These are phyloP conservation scores for Mariannaea elegans DNA, from an alignment of 2,329 filamentous ascomycete genomes.

Conservation along the genomic window DNA sequence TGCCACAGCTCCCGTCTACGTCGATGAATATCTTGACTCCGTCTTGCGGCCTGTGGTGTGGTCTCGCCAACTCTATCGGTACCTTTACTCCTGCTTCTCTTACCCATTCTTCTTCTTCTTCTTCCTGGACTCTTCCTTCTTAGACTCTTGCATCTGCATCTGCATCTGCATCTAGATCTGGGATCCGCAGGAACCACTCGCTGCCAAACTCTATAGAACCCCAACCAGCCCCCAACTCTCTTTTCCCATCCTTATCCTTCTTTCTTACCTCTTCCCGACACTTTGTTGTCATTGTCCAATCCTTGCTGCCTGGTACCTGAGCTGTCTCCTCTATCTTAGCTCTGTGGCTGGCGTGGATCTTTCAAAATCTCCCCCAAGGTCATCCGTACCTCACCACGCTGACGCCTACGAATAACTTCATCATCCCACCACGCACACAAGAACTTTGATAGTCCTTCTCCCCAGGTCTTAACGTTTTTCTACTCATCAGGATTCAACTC, in stretches of 20 bases:
- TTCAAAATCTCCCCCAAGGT: constrained; percentile 8
- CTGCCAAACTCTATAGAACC: constrained; percentile 21
- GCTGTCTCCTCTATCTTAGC: constrained; percentile 1
- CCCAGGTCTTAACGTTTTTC: too few relatives aligned
- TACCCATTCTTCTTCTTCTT: too few relatives aligned
- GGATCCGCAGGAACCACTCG: constrained; percentile 19
- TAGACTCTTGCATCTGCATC: not conserved
- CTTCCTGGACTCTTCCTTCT: not conserved
- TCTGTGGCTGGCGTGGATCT: constrained; percentile 9
- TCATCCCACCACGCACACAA: too few relatives aligned
- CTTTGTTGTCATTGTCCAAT: constrained; percentile 8
- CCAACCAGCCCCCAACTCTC: constrained; percentile 2
- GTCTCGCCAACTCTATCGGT: constrained; percentile 14
- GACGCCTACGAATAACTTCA: not conserved
- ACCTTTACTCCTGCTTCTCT: constrained; percentile 1
- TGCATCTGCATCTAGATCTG: not conserved
- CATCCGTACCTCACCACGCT: not conserved
- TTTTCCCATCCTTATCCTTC: not conserved
- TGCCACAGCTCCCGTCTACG: constrained; percentile 10
- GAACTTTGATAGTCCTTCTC: too few relatives aligned
- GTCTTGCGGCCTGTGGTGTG: constrained; percentile 3
- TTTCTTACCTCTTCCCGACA: not conserved
- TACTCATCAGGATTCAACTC: too few relatives aligned
- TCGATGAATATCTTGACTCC: constrained; percentile 21
- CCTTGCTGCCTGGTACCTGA: constrained; percentile 22